Evolutionary conservation across 768 basidiomycete genomes (phyloP).

Genomic region (Russula sp.): DNA sequence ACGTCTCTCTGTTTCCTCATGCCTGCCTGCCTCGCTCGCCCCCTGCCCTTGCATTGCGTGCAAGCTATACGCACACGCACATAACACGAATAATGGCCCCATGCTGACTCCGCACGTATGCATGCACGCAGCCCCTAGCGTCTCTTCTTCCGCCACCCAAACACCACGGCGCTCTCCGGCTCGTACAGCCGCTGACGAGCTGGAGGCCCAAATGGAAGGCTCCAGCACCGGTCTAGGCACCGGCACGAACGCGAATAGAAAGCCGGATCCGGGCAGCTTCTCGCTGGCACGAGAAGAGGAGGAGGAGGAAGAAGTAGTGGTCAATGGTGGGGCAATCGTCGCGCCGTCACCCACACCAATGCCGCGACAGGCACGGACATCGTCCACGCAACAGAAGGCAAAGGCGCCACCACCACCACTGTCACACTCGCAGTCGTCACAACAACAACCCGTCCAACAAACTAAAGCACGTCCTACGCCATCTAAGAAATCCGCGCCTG

Average conservation of each 20-base stretch:
- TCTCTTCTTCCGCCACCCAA: constrained; percentile 13
- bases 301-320: neutral
- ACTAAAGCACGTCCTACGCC: constrained; percentile 12
- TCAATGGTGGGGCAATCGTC: neutral
- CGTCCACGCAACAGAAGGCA: constrained; percentile 7
- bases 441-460: constrained; percentile 1
- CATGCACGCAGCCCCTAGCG: constrained; percentile 3
- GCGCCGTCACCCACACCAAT: neutral
- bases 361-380: neutral
- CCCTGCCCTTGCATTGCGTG: neutral
- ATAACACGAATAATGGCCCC: neutral
- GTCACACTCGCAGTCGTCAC: neutral
- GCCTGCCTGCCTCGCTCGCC: neutral
- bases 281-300: neutral
- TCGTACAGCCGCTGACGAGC: constrained; percentile 29
- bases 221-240: constrained; percentile 12
- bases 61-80: neutral
- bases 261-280: constrained; percentile 36
- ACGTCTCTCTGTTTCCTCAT: constrained; percentile 10
- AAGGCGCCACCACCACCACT: neutral
- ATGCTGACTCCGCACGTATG: constrained; percentile 3
- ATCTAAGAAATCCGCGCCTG: constrained; percentile 26
- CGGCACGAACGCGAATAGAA: constrained; percentile 38
- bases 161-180: constrained; percentile 14
- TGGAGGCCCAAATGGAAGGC: constrained; percentile 34